These are phyloP conservation scores for Babesia gibsoni DNA, from an alignment of 169 alveolate genomes.

Conservation along the genomic window DNA sequence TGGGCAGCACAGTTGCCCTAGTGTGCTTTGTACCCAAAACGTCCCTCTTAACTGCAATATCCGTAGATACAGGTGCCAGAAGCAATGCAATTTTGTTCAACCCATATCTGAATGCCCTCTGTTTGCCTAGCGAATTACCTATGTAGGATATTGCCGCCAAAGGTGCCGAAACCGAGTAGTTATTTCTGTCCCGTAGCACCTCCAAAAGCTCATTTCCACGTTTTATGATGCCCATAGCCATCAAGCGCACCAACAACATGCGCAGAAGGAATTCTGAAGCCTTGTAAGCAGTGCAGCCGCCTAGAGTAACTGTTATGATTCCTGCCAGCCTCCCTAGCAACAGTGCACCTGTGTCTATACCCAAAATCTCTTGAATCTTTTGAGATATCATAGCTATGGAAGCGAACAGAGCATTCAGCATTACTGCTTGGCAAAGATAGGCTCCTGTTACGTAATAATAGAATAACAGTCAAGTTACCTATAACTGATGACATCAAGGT, in stretches of 20 bases:
- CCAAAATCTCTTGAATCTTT: constrained; percentile 30
- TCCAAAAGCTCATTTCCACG: background rate
- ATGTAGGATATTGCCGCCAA: constrained; percentile 2
- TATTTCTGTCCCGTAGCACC: background rate
- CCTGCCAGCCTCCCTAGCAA: constrained; percentile 47
- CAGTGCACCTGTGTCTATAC: constrained; percentile 40
- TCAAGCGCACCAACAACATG: background rate
- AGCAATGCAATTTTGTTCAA: background rate
- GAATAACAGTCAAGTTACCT: background rate
- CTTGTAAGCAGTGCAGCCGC: constrained; percentile 45
- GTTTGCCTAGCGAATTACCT: background rate
- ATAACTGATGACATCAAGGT: background rate
- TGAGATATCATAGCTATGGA: constrained; percentile 41
- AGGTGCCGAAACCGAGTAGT: constrained; percentile 2
- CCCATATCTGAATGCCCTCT: background rate
- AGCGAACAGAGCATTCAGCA: constrained; percentile 26
- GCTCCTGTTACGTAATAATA: constrained; percentile 25
- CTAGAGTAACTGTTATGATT: constrained; percentile 48
- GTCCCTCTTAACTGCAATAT: background rate
- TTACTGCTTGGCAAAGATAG: constrained; percentile 36
- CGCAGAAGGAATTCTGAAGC: constrained; percentile 23
- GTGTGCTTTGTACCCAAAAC: background rate
- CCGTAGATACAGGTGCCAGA: background rate
- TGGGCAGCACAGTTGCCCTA: background rate
- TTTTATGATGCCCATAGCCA: background rate